Conservation (phyloP, 1,284 basidiomycete species). For the Paramarasmius palmivorus region DNA sequence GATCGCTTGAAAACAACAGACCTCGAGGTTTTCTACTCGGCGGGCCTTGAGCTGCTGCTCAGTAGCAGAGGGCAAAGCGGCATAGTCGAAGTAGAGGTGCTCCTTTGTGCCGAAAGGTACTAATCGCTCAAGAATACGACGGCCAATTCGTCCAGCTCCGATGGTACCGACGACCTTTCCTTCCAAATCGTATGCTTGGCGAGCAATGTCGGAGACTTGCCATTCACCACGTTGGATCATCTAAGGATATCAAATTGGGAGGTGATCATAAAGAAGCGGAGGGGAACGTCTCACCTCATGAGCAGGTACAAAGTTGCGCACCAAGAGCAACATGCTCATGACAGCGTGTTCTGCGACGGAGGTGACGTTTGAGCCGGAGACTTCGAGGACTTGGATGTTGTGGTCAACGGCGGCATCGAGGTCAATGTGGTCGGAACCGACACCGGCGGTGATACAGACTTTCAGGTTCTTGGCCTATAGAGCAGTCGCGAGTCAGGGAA, state of each 20-base stretch:
- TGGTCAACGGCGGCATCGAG: constrained; percentile 76
- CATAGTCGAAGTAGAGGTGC: constrained; percentile 59
- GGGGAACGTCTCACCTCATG: constrained; percentile 56
- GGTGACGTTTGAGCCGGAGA: no score
- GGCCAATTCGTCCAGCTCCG: constrained; percentile 86
- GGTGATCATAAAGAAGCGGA: neutral
- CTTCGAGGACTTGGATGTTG: no score
- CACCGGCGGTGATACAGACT: constrained; percentile 77
- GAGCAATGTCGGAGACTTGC: constrained; percentile 80
- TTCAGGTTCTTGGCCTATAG: constrained; percentile 56
- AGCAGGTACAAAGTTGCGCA: constrained; percentile 45
- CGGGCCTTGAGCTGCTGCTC: no score
- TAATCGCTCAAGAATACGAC: constrained; percentile 87
- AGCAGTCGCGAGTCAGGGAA: neutral
- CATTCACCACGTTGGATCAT: constrained; percentile 85
- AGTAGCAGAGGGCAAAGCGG: no score
- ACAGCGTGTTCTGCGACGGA: no score
- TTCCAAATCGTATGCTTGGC: constrained; percentile 87
- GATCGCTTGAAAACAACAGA: no score
- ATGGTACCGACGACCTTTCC: constrained; percentile 89
- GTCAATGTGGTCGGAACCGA: constrained; percentile 92
- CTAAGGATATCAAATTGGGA: constrained; percentile 30
- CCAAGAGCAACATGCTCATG: no score
- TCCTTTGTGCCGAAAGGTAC: constrained; percentile 89
- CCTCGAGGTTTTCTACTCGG: no score